Evolutionary conservation across 2,329 filamentous ascomycete genomes (phyloP), one percentile per base, ranked within the genome.

Genomic region (Neopestalotiopsis rosae): DNA sequence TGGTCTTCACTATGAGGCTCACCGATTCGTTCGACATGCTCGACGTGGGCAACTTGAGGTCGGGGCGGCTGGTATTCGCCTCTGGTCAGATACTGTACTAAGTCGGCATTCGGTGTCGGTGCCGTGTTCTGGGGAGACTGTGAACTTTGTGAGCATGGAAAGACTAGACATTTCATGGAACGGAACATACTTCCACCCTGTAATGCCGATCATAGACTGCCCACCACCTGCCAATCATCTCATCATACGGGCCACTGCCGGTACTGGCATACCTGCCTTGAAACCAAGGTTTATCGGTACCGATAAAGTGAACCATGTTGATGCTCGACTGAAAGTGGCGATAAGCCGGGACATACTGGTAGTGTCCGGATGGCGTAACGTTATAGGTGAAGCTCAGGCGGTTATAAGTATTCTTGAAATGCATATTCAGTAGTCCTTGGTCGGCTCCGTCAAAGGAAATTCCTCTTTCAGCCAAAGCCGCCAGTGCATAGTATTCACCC

Each of bases 371-470:
- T 1, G 96, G 96, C 0, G 96, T 99, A 80, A 96, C 96, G 80
- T 99, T 99, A 85, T 98, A 99, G 65, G 91, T 92, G 82, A 99
- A 99, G 81, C 93, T 95, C 77, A 99, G 82, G 73, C 95, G 91
- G 81, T 98, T 91, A 88, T 91, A 97, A 70, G 88, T 89, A 78
- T 91, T 85, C 81, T 92, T 88, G 82, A 96, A 99, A 82, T 98
- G 92, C 87, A 97, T 95, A 80, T 99, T 99, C 74, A 99, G 83
- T 65, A 99, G 85, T 67, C 96, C 96, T 82, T 99, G 96, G 79
- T 99, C 96, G 49, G 96, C 96, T 63, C 96, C 96, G 79, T 99
- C 96, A 77, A 99, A 99, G 72, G 95, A 98, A 78, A 95, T 93
- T 32, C 95, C 95, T 67, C 91, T 87, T 74, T 94, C 89, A 32